These are phyloP conservation scores for Botryotinia globosa DNA, from an alignment of 2,329 filamentous ascomycete genomes.

Conservation along the genomic window DNA sequence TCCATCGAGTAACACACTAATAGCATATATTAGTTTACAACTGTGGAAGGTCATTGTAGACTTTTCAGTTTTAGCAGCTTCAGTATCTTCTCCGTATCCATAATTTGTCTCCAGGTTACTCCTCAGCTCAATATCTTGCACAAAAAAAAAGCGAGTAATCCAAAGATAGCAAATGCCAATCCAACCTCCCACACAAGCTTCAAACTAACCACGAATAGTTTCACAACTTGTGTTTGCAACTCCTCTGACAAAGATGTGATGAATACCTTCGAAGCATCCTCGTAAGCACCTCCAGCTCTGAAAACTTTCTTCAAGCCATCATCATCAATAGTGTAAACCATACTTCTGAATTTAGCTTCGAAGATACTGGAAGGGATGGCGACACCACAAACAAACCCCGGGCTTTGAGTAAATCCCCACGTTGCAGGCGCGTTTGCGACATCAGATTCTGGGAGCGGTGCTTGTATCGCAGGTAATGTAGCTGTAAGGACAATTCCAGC, in stretches of 20 bases:
- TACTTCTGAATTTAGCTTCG: background rate
- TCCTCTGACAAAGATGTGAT: background rate
- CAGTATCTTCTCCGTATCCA: background rate
- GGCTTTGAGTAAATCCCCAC: background rate
- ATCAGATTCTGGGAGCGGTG: background rate
- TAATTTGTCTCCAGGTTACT: background rate
- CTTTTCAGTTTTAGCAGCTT: background rate
- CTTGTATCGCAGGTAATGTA: background rate
- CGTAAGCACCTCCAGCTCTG: background rate
- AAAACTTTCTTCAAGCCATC: background rate
- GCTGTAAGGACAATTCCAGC: background rate
- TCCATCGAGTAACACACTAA: background rate
- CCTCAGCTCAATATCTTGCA: background rate
- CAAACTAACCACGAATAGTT: background rate
- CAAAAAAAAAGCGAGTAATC: background rate
- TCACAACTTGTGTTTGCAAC: background rate
- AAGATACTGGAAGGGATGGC: background rate
- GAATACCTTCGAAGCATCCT: background rate
- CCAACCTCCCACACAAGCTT: background rate
- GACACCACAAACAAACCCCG: background rate
- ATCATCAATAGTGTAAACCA: background rate
- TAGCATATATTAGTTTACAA: background rate
- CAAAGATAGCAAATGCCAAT: background rate
- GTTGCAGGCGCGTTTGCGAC: background rate
- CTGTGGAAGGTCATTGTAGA: rapidly evolving